Conservation (phyloP, 164 flowering plant genomes). For the Santalum album region DNA sequence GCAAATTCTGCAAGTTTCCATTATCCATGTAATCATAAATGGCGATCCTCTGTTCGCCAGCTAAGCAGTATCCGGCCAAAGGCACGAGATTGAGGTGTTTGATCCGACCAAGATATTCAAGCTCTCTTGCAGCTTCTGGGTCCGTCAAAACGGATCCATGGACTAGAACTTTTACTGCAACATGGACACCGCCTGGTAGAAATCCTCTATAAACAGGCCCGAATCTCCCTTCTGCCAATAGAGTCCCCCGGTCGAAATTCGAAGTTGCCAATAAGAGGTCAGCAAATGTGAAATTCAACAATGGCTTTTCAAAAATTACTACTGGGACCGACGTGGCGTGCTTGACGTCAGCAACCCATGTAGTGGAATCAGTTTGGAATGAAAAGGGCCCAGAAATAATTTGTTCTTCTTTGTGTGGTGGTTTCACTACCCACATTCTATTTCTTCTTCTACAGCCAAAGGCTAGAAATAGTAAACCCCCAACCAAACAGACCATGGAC, state of each 20-base stretch:
- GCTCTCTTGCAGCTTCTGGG: conserved; percentile 71
- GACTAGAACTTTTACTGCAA: conserved; percentile 81
- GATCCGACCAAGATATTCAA: conserved; percentile 67
- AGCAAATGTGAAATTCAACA: conserved; percentile 71
- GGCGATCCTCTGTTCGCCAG: conserved; percentile 79
- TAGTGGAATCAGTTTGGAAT: conserved; percentile 81
- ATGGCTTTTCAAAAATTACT: conserved; percentile 79
- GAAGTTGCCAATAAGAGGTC: conserved; percentile 88
- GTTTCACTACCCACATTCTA: conserved; percentile 53
- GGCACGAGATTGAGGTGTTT: conserved; percentile 90
- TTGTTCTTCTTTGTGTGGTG: conserved; percentile 60
- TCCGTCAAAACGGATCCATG: conserved; percentile 70
- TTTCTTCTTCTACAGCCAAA: conserved; percentile 56
- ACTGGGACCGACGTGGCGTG: conserved; percentile 68
- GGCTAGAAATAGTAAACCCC: conserved; percentile 52
- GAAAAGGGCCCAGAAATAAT: conserved; percentile 78
- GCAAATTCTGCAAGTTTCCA: conserved; percentile 74
- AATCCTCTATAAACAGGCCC: conserved; percentile 87
- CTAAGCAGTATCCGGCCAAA: conserved; percentile 75
- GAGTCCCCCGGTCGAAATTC: conserved; percentile 64
- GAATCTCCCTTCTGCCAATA: conserved; percentile 77
- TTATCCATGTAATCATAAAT: conserved; percentile 88
- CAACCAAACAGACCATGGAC: conserved; percentile 41
- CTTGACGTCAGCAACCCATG: conserved; percentile 91
- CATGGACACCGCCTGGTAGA: conserved; percentile 81